Evolutionary conservation across 148 eudicot genomes (phyloP).

Genomic region (Diospyros kaki): DNA sequence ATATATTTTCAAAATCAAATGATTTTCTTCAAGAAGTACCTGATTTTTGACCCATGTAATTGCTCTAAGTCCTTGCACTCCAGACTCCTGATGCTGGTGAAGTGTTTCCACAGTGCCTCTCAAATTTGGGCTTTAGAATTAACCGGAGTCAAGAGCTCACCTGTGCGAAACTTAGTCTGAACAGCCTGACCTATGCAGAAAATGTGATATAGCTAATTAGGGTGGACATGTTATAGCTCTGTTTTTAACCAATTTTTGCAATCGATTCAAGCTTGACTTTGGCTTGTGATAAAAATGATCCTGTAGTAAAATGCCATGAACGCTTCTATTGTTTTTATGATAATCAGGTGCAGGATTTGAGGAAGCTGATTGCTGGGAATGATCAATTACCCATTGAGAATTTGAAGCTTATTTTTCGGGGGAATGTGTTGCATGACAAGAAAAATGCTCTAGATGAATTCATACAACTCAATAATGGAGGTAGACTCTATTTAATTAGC

Average conservation of each 20-base stretch:
- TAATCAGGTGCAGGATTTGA: slow-evolving; percentile 63
- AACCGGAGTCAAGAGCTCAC: neutral
- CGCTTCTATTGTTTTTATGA: slow-evolving; percentile 9
- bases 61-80: neutral
- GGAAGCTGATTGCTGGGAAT: slow-evolving; percentile 60
- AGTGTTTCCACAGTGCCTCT: neutral
- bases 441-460: slow-evolving; percentile 42
- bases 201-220: neutral
- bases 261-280: neutral
- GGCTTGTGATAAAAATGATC: neutral
- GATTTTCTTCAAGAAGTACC: neutral
- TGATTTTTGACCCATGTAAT: neutral
- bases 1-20: neutral
- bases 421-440: slow-evolving; percentile 69
- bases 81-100: neutral
- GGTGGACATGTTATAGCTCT: neutral
- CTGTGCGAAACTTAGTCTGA: neutral
- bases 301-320: slow-evolving; percentile 5
- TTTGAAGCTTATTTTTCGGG: slow-evolving; percentile 64
- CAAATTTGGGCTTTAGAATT: neutral
- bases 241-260: neutral
- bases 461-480: slow-evolving; percentile 59
- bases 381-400: slow-evolving; percentile 45
- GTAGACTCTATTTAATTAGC: slow-evolving; percentile 28
- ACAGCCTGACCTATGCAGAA: neutral